phyloP scores from a whole-genome alignment of 192 early-diverging fungal genomes.

The Umbelopsis sp. region DNA sequence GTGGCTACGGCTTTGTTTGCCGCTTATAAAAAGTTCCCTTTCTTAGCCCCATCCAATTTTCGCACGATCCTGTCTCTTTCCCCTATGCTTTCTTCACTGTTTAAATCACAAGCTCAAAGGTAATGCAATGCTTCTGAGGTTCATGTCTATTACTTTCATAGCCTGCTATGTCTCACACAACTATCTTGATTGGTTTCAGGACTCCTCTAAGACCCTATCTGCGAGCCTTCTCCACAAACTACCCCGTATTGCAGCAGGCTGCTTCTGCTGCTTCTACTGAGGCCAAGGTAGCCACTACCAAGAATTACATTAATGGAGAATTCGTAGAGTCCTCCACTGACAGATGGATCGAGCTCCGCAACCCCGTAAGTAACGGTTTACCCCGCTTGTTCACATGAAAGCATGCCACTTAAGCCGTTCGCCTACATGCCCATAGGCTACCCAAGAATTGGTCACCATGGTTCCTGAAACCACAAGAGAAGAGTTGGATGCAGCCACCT shows the following conservation, averaged over 20 bases:
- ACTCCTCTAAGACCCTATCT: constrained; percentile 8
- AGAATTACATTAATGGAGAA: constrained; percentile 90
- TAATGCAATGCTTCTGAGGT: neutral
- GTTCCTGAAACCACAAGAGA: constrained; percentile 88
- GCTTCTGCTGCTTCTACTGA: constrained; percentile 12
- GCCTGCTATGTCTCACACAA: neutral
- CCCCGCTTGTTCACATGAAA: neutral
- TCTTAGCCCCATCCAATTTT: neutral
- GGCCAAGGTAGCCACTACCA: constrained; percentile 41
- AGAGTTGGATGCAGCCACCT: constrained; percentile 80
- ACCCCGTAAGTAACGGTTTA: constrained; percentile 68
- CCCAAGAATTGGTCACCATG: constrained; percentile 81
- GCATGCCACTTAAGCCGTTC: neutral
- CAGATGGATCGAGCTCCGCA: constrained; percentile 87
- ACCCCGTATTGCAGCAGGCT: constrained; percentile 34
- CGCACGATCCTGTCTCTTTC: constrained; percentile 8
- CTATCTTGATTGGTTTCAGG: neutral
- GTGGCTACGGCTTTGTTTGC: too few species aligned
- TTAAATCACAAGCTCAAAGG: constrained; percentile 20
- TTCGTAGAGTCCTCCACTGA: constrained; percentile 84
- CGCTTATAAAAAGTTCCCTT: neutral
- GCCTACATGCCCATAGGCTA: constrained; percentile 62
- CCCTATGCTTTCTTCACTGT: constrained; percentile 7
- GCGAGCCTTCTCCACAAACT: constrained; percentile 31
- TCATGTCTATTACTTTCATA: neutral